These are phyloP conservation scores for Cicer pinnatifidum DNA, from an alignment of 306 rosid species.

Conservation along the genomic window DNA sequence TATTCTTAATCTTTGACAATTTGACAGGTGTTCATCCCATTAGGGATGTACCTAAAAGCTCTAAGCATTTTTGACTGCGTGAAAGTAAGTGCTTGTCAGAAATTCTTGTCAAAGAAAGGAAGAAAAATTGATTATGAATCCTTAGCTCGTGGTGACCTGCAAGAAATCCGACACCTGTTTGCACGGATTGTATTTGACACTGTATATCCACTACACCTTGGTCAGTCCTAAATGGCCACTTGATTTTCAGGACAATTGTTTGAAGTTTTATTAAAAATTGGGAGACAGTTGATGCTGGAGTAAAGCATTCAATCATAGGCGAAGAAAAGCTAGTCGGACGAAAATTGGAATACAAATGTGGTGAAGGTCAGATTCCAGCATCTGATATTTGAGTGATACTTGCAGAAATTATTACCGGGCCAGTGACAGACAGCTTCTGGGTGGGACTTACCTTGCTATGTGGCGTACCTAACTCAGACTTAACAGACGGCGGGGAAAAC, in stretches of 20 bases:
- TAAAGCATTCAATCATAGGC: constrained; percentile 11
- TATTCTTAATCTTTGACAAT: constrained; percentile 39
- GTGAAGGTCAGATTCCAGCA: constrained; percentile 34
- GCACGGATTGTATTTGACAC: constrained; percentile 82
- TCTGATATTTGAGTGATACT: constrained; percentile 19
- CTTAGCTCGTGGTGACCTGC: constrained; percentile 56
- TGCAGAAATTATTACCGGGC: constrained; percentile 26
- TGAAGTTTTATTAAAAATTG: constrained; percentile 18
- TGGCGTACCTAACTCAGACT: background rate
- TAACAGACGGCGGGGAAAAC: background rate
- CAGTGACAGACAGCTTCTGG: constrained; percentile 1
- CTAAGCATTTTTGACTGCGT: constrained; percentile 58
- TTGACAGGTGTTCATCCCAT: constrained; percentile 76
- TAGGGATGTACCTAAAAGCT: constrained; percentile 61
- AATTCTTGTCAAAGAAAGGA: constrained; percentile 59
- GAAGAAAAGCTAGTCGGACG: background rate
- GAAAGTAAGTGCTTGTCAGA: constrained; percentile 39
- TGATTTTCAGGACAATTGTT: constrained; percentile 21
- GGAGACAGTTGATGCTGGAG: constrained; percentile 36
- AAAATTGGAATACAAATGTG: constrained; percentile 20
- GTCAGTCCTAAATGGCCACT: constrained; percentile 32
- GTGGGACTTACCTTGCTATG: background rate
- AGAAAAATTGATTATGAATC: constrained; percentile 58
- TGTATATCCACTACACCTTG: constrained; percentile 58
- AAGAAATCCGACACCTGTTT: constrained; percentile 67